Evolutionary conservation across 129 eudicot species (phyloP), one percentile per base, ranked within the genome.

Genomic region (Tanacetum coccineum): DNA sequence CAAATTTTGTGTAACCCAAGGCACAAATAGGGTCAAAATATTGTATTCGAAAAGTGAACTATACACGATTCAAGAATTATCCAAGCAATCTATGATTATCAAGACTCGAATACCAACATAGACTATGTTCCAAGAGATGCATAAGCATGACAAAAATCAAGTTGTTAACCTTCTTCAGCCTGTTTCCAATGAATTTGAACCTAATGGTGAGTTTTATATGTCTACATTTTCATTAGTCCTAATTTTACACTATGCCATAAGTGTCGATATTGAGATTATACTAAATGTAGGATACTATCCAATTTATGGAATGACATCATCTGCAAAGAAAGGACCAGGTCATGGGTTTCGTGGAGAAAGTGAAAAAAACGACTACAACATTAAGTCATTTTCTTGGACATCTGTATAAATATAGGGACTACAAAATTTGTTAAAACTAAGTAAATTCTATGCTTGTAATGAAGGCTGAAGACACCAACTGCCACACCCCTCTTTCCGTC

Each of bases 401-500:
- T n/a, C 40, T 45, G 1, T 62, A 0, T 21, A 22, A n/a, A 8
- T 25, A 7, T 25, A 25, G 2, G n/a, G 6, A 17, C 4, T 20
- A 0, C 5, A 2, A 14, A n/a, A 11, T 52, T 1, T 12, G 22
- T 20, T 50, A 9, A 10, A 44, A 13, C 3, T 19, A 20, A 58
- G 19, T 66, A 42, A 53, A 6, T 3, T 0, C 47, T 77, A 15
- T 71, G 14, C 28, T 59, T 58, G 45, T 51, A 48, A n/a, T 6
- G 12, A 45, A 87, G 95, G 95, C 74, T 88, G 68, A 88, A 88
- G 81, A 85, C 96, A 20, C 96, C 96, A 18, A 92, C 96, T 0
- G 96, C 96, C 6, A 88, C 96, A 13, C 96, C 96, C 67, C 79
- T 88, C 40, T 88, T 88, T 69, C 89, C 91, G 13, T 88, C 96